Percentiles rank a stretch among this genome's conserved stretches.
Conservation (phyloP, 192 early-diverging fungal species). For the Allomyces macrogynus region DNA sequence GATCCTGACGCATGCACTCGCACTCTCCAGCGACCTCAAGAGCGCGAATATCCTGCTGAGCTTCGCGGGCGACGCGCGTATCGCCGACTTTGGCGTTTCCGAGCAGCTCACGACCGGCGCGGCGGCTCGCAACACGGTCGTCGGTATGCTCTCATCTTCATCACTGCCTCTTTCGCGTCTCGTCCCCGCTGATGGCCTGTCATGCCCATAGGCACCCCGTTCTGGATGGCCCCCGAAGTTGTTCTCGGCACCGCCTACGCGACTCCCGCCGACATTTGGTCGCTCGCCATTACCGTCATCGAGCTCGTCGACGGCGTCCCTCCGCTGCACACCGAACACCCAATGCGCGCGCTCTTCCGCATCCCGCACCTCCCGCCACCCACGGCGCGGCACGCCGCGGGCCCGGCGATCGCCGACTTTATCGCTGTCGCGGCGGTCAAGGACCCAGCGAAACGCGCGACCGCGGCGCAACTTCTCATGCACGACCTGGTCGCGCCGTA, state of each 20-base stretch:
- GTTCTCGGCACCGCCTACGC: constrained; percentile 23
- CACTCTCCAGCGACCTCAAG: constrained; percentile 11
- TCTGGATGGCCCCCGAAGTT: constrained; percentile 33
- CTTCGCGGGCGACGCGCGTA: constrained; percentile 8
- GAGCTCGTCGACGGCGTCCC: constrained; percentile 37
- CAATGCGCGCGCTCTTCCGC: constrained; percentile 23
- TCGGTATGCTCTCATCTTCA: constrained; percentile 8
- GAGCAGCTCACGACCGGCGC: constrained; percentile 9
- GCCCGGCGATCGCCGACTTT: too few relatives aligned
- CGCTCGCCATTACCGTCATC: constrained; percentile 35
- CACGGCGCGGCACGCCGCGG: constrained; percentile 2
- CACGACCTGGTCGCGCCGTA: too few relatives aligned
- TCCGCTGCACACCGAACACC: constrained; percentile 18
- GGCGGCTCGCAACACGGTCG: constrained; percentile 1
- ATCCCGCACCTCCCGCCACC: constrained; percentile 21
- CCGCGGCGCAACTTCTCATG: too few relatives aligned
- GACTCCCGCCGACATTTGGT: constrained; percentile 33
- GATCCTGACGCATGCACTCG: too few relatives aligned
- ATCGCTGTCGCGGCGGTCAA: too few relatives aligned
- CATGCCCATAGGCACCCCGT: constrained; percentile 9
- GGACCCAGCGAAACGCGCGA: too few relatives aligned
- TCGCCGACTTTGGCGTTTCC: constrained; percentile 15
- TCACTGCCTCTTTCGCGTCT: too few relatives aligned
- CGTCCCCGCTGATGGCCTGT: too few relatives aligned
- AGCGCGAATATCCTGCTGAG: constrained; percentile 18